phyloP scores from a whole-genome alignment of 345 rosid genomes.

The Dipteronia dyeriana region DNA sequence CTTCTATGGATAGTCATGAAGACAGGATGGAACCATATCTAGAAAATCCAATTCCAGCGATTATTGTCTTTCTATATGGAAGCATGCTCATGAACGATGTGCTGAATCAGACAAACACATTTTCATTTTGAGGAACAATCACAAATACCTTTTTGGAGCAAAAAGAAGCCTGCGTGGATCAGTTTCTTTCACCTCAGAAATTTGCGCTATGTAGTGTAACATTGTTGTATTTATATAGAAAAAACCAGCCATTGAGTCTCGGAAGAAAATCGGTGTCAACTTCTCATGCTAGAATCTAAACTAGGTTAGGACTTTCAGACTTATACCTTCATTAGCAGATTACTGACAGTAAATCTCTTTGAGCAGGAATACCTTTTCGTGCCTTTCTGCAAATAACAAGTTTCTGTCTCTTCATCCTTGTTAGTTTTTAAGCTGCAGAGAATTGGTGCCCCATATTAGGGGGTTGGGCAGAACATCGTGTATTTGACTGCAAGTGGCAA shows the following conservation, averaged over 20 bases:
- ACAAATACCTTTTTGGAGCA: not conserved
- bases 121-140: not conserved
- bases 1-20: not conserved
- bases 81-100: not conserved
- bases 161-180: not conserved
- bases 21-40: not conserved
- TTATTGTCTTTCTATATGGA: not conserved
- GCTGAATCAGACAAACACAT: not conserved
- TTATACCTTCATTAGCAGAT: not conserved
- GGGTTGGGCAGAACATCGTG: not conserved
- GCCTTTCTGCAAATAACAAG: not conserved
- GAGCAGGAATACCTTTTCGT: too few relatives aligned
- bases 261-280: not conserved
- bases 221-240: conserved; percentile 3
- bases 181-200: conserved; percentile 3
- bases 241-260: not conserved
- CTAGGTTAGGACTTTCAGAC: not conserved
- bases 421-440: not conserved
- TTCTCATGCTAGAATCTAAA: conserved; percentile 4
- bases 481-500: not conserved
- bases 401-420: not conserved
- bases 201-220: not conserved
- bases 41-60: not conserved
- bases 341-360: not conserved
- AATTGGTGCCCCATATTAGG: not conserved